Evolutionary conservation across 2,329 filamentous ascomycete genomes (phyloP).

Genomic region (Fusarium falciforme): DNA sequence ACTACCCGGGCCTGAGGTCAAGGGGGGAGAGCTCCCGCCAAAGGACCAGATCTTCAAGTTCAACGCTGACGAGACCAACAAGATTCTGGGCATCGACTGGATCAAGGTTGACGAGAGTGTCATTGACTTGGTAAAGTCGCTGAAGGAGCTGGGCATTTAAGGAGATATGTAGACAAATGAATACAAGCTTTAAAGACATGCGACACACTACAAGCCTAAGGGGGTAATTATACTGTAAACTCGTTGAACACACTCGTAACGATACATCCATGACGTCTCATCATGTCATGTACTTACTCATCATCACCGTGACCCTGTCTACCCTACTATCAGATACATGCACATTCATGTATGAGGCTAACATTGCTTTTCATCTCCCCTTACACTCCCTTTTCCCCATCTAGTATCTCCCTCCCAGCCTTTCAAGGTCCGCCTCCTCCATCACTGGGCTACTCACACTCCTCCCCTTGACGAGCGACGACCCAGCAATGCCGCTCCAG

Average conservation of each 20-base stretch:
- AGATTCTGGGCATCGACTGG: conserved; percentile 72
- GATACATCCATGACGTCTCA: conserved; percentile 5
- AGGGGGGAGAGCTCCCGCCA: conserved; percentile 56
- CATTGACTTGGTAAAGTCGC: conserved; percentile 71
- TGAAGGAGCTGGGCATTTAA: conserved; percentile 60
- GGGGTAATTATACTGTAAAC: conserved; percentile 10
- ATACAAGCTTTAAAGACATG: conserved; percentile 4
- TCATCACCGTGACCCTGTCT: background rate
- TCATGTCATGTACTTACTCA: conserved; percentile 4
- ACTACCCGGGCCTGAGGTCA: conserved; percentile 57
- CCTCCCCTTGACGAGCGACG: conserved; percentile 9
- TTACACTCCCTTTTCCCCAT: background rate
- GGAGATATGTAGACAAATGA: background rate
- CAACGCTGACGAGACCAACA: conserved; percentile 69
- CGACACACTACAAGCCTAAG: background rate
- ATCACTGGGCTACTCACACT: conserved; percentile 23
- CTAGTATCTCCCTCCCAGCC: conserved; percentile 44
- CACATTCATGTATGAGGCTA: background rate
- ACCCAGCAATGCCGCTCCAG: conserved; percentile 38
- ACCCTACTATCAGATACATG: background rate
- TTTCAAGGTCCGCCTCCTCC: conserved; percentile 42
- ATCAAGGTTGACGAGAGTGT: conserved; percentile 70
- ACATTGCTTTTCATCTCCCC: background rate
- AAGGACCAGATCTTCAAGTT: conserved; percentile 60
- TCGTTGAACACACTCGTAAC: conserved; percentile 1